Evolutionary conservation across 2,329 filamentous ascomycete species (phyloP).

Genomic region (Zarea fungicola): DNA sequence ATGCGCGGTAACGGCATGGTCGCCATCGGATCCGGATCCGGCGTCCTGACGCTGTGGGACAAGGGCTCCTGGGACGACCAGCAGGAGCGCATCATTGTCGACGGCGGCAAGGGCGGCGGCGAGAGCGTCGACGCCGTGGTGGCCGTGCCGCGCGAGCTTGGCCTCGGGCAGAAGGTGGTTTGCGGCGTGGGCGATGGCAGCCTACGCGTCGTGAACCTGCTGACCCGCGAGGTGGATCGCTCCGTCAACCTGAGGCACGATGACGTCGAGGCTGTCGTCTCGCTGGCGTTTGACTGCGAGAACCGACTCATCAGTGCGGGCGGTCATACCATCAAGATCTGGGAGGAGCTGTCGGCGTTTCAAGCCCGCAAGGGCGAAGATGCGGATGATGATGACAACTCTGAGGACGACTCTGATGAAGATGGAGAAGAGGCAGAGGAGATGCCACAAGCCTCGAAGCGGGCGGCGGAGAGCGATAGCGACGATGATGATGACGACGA

Average conservation of each 20-base stretch:
- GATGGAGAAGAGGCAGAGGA: slow-evolving; percentile 28
- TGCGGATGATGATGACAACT: slow-evolving; percentile 43
- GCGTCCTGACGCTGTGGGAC: slow-evolving; percentile 90
- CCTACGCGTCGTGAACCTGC: slow-evolving; percentile 71
- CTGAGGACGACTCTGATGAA: slow-evolving; percentile 36
- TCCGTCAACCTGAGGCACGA: slow-evolving; percentile 65
- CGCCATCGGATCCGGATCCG: slow-evolving; percentile 69
- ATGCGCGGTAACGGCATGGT: slow-evolving; percentile 66
- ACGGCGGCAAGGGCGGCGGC: slow-evolving; percentile 55
- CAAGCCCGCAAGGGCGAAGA: slow-evolving; percentile 40
- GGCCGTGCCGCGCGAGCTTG: slow-evolving; percentile 64
- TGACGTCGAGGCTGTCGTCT: slow-evolving; percentile 79
- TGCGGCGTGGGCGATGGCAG: slow-evolving; percentile 78
- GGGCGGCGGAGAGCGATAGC: slow-evolving; percentile 44
- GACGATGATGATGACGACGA: slow-evolving; percentile 34
- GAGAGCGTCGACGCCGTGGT: slow-evolving; percentile 79
- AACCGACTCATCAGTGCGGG: slow-evolving; percentile 88
- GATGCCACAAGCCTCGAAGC: slow-evolving; percentile 39
- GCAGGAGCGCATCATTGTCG: slow-evolving; percentile 79
- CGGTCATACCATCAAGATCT: slow-evolving; percentile 81
- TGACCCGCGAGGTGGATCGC: slow-evolving; percentile 64
- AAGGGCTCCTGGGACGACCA: slow-evolving; percentile 93
- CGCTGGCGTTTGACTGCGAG: slow-evolving; percentile 75
- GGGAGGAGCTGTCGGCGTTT: slow-evolving; percentile 69
- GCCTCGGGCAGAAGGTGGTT: slow-evolving; percentile 67